phyloP scores from a whole-genome alignment of 2,329 filamentous ascomycete species.

The Cercospora sp. region DNA sequence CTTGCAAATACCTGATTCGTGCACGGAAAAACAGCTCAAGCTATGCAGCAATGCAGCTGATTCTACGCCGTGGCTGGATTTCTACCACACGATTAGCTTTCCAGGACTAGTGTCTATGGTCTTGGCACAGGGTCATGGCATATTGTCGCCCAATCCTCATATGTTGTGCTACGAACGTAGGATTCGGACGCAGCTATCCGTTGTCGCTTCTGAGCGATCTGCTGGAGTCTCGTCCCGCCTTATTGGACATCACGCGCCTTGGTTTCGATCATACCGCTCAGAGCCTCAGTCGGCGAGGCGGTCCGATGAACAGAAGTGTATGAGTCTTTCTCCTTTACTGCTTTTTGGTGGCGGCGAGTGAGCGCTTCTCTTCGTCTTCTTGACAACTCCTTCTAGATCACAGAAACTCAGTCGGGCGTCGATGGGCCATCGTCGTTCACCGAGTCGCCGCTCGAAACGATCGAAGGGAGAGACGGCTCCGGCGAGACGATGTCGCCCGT shows the following conservation, averaged over 20 bases:
- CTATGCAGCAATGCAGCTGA: background rate
- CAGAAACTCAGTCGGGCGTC: background rate
- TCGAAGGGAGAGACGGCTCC: background rate
- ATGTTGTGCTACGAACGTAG: background rate
- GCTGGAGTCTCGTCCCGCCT: background rate
- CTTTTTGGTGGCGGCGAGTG: background rate
- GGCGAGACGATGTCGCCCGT: background rate
- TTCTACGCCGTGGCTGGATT: background rate
- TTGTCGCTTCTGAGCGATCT: background rate
- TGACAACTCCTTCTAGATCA: background rate
- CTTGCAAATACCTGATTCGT: background rate
- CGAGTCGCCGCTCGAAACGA: background rate
- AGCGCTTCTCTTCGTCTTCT: background rate
- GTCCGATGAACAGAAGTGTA: background rate
- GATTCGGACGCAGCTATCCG: background rate
- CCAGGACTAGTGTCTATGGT: background rate
- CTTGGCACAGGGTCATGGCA: conserved; percentile 1
- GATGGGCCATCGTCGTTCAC: background rate
- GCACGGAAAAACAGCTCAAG: background rate
- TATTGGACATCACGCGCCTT: background rate
- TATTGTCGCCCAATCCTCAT: background rate
- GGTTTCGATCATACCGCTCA: background rate
- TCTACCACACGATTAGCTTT: background rate
- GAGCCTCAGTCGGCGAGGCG: background rate
- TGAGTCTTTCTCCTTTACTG: background rate